phyloP scores from a whole-genome alignment of 331 rosid genomes.

The Malus hybrid region DNA sequence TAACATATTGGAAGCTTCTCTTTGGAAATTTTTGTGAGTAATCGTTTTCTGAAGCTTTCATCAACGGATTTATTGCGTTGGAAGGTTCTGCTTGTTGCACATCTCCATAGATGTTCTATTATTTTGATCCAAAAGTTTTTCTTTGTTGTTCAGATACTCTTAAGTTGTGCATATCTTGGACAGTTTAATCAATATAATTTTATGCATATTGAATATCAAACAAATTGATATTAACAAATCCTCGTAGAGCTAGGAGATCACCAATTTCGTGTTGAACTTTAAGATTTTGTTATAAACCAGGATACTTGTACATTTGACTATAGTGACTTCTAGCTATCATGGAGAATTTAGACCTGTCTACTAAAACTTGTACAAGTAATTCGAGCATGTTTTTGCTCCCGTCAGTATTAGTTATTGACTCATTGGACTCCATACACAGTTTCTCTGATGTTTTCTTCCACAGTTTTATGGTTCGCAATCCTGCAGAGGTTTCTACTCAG shows the following conservation, averaged over 20 bases:
- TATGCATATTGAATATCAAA: background rate
- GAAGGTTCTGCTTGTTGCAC: background rate
- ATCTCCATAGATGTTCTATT: background rate
- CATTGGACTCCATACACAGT: background rate
- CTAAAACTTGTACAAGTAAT: background rate
- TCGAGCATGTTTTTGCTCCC: background rate
- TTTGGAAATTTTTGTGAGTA: background rate
- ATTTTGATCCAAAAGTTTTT: background rate
- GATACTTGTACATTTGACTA: background rate
- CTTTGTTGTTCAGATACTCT: background rate
- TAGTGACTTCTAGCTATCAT: background rate
- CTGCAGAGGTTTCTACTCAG: background rate
- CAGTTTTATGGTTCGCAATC: background rate
- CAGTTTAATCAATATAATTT: background rate
- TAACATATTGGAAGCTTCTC: too few relatives aligned
- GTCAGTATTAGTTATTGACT: too few relatives aligned
- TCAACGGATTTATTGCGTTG: background rate
- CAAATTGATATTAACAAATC: background rate
- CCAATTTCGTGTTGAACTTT: background rate
- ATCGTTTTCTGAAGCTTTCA: too few relatives aligned
- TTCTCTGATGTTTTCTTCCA: background rate
- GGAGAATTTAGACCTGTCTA: background rate
- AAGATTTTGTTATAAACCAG: background rate
- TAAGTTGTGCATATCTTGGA: background rate
- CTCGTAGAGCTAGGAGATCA: background rate